A percentile compares a stretch with the other conserved stretches of the same genome.
Conservation (phyloP, 1,139 yeast genomes). For the Nadsonia starkeyi-henricii region DNA sequence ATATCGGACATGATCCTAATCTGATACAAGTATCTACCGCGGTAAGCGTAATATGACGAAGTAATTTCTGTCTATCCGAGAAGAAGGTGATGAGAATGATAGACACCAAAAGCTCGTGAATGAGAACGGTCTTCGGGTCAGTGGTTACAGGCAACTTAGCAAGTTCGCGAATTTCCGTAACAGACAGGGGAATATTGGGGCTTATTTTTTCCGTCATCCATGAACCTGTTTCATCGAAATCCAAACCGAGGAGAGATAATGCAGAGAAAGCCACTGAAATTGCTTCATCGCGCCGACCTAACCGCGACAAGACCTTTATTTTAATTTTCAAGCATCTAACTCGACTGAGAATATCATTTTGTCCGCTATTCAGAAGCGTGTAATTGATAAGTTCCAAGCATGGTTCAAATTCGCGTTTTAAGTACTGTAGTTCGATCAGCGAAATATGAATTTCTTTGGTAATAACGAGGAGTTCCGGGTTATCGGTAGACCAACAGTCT, state of each 20-base stretch:
- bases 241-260: slow-evolving; percentile 15
- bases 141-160: slow-evolving; percentile 19
- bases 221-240: slow-evolving; percentile 25
- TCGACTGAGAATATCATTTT: slow-evolving; percentile 9
- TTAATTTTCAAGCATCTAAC: slow-evolving; percentile 22
- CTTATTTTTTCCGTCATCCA: slow-evolving; percentile 15
- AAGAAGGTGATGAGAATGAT: slow-evolving; percentile 24
- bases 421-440: slow-evolving; percentile 17
- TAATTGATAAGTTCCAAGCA: slow-evolving; percentile 15
- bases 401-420: slow-evolving; percentile 15
- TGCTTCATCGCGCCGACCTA: slow-evolving; percentile 26
- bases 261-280: slow-evolving; percentile 16
- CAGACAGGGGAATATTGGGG: slow-evolving; percentile 27
- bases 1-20: slow-evolving; percentile 23
- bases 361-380: slow-evolving; percentile 7
- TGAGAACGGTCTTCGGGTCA: slow-evolving; percentile 23
- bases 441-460: slow-evolving; percentile 15
- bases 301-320: slow-evolving; percentile 29
- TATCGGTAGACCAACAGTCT: slow-evolving; percentile 9
- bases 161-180: slow-evolving; percentile 31
- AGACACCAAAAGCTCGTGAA: slow-evolving; percentile 33
- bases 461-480: slow-evolving; percentile 5
- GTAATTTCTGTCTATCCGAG: slow-evolving; percentile 14
- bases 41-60: slow-evolving; percentile 18
- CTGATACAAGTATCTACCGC: slow-evolving; percentile 21